A percentile compares a stretch with the other conserved stretches of the same genome.
Conservation (phyloP, 352 stramenopile species). For the Phytopythium vexans region DNA sequence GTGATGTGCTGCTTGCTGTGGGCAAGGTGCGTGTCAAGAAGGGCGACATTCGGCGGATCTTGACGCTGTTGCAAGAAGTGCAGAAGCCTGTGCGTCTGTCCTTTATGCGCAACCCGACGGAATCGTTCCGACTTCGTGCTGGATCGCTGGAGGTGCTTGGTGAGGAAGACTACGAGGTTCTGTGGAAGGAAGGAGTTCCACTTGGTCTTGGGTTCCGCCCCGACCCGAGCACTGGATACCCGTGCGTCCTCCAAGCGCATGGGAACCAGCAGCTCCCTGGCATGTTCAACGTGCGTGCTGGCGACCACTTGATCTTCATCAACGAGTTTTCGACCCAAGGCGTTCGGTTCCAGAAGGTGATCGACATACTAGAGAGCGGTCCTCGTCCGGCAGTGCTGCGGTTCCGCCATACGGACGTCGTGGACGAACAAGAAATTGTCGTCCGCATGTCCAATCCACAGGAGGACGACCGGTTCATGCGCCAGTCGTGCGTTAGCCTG, state of each 20-base stretch:
- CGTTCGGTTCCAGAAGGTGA: constrained; percentile 84
- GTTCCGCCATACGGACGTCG: constrained; percentile 77
- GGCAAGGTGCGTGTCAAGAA: constrained; percentile 77
- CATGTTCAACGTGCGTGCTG: constrained; percentile 85
- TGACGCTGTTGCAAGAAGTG: constrained; percentile 76
- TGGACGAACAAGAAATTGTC: constrained; percentile 46
- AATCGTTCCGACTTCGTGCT: constrained; percentile 63
- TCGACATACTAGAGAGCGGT: constrained; percentile 81
- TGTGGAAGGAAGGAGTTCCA: constrained; percentile 83
- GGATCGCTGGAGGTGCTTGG: constrained; percentile 70
- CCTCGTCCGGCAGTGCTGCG: constrained; percentile 71
- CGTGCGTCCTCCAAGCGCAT: constrained; percentile 75
- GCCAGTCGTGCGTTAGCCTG: constrained; percentile 68
- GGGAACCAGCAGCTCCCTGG: constrained; percentile 72
- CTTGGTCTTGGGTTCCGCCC: constrained; percentile 81
- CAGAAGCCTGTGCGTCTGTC: constrained; percentile 75
- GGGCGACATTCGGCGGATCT: constrained; percentile 74
- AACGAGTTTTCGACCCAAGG: constrained; percentile 83
- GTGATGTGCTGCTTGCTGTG: constrained; percentile 75
- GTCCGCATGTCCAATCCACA: constrained; percentile 60
- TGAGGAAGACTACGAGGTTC: constrained; percentile 85
- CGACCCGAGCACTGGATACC: constrained; percentile 68
- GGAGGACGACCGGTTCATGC: constrained; percentile 61
- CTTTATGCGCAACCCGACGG: constrained; percentile 72
- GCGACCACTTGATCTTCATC: constrained; percentile 82